Percentiles rank a stretch among this genome's conserved stretches.
phyloP scores from a whole-genome alignment of 2,329 filamentous ascomycete genomes.

The Alternaria postmessia region DNA sequence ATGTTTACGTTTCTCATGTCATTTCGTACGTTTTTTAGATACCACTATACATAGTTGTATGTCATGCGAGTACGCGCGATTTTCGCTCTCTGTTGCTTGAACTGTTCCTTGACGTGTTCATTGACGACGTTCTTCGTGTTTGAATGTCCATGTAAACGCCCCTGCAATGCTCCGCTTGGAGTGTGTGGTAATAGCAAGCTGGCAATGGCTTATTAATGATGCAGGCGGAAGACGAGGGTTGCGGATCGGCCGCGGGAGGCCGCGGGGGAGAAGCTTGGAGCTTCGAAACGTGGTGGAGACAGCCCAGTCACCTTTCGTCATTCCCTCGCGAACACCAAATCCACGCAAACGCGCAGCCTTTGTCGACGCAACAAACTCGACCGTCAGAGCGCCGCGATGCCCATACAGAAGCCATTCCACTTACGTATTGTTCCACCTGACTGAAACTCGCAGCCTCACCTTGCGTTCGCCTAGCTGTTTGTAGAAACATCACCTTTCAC shows the following conservation, averaged over 20 bases:
- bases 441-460: conserved; percentile 8
- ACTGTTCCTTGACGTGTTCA: background rate
- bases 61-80: conserved; percentile 8
- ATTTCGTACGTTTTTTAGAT: conserved; percentile 4
- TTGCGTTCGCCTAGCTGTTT: conserved; percentile 1
- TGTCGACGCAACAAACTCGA: background rate
- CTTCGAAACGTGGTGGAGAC: conserved; percentile 11
- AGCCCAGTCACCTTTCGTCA: conserved; percentile 25
- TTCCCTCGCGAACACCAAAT: conserved; percentile 12
- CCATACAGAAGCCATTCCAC: conserved; percentile 11
- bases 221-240: background rate
- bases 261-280: conserved; percentile 20
- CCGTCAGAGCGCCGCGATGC: conserved; percentile 37
- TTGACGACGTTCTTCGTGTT: background rate
- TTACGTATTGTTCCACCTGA: conserved; percentile 20
- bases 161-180: no score
- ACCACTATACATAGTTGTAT: conserved; percentile 7
- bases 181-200: no score
- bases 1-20: conserved; percentile 14
- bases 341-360: conserved; percentile 12
- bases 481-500: conserved; percentile 6
- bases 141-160: background rate
- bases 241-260: conserved; percentile 10
- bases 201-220: background rate
- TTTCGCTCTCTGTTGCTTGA: background rate